phyloP scores from a whole-genome alignment of 306 rosid species.

The Prunus kanzakura region DNA sequence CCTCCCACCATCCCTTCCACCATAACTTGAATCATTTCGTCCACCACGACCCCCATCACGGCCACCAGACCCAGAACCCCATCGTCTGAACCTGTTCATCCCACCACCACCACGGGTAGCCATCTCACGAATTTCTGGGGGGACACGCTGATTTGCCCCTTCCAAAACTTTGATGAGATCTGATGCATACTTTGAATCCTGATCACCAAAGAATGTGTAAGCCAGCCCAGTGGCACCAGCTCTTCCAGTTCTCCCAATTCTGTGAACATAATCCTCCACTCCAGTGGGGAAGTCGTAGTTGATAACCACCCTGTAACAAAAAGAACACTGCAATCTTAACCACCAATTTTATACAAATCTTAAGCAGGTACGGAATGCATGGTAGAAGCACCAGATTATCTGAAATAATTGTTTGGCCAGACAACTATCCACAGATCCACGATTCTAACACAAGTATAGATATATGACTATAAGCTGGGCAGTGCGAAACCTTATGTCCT shows the following conservation, averaged over 20 bases:
- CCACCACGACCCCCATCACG: slow-evolving; percentile 72
- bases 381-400: no score
- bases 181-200: slow-evolving; percentile 87
- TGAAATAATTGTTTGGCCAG: neutral
- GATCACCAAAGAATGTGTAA: slow-evolving; percentile 88
- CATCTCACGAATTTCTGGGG: slow-evolving; percentile 78
- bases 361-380: neutral
- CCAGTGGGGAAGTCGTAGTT: slow-evolving; percentile 98
- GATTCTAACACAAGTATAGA: neutral
- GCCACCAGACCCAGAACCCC: slow-evolving; percentile 65
- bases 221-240: slow-evolving; percentile 98
- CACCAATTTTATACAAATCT: neutral
- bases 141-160: slow-evolving; percentile 92
- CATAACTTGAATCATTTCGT: slow-evolving; percentile 54
- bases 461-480: neutral
- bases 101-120: slow-evolving; percentile 93
- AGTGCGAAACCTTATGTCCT: slow-evolving; percentile 81
- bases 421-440: neutral
- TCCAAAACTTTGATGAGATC: slow-evolving; percentile 94
- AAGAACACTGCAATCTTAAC: slow-evolving; percentile 8
- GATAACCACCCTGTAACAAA: slow-evolving; percentile 75
- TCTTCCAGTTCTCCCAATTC: slow-evolving; percentile 99
- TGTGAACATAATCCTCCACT: slow-evolving; percentile 98
- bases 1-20: slow-evolving; percentile 52
- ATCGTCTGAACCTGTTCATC: slow-evolving; percentile 71